These are phyloP conservation scores for Alternaria triticina DNA, from an alignment of 2,329 filamentous ascomycete genomes.

Conservation along the genomic window DNA sequence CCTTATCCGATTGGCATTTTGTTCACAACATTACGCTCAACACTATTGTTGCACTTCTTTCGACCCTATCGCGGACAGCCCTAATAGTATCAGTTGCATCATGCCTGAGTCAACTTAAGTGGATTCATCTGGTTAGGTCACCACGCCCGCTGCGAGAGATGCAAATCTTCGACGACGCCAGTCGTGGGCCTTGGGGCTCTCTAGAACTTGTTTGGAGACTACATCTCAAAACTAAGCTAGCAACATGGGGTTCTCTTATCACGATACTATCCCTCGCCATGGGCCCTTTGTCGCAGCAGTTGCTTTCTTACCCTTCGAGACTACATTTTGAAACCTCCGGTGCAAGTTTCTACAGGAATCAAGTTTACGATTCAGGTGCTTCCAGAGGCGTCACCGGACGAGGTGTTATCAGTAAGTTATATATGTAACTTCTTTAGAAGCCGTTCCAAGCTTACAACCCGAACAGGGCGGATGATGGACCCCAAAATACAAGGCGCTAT, in stretches of 20 bases:
- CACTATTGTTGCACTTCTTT: conserved; percentile 14
- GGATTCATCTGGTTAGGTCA: conserved; percentile 23
- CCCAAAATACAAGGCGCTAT: conserved; percentile 5
- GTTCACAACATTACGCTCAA: background rate
- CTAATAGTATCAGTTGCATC: conserved; percentile 34
- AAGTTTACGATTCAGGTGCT: background rate
- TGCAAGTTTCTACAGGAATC: background rate
- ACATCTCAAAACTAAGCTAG: conserved; percentile 1
- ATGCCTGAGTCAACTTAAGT: conserved; percentile 42
- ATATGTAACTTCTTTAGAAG: too few species aligned
- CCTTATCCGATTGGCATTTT: conserved; percentile 8
- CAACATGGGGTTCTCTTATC: conserved; percentile 1
- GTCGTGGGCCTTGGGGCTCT: conserved; percentile 28
- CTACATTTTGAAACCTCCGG: background rate
- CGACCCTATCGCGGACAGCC: conserved; percentile 28
- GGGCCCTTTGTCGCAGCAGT: conserved; percentile 1
- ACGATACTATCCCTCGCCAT: conserved; percentile 4
- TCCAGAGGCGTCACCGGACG: background rate
- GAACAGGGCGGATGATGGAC: background rate
- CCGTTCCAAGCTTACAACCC: background rate
- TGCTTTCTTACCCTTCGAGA: conserved; percentile 2
- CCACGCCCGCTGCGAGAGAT: conserved; percentile 25
- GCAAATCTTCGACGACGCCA: conserved; percentile 36
- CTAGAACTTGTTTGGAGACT: conserved; percentile 1
- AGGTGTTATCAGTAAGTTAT: too few species aligned